Percentiles rank a stretch among this genome's conserved stretches.
These are phyloP conservation scores for Tulasnella sp. DNA, from an alignment of 768 basidiomycete species.

Conservation along the genomic window DNA sequence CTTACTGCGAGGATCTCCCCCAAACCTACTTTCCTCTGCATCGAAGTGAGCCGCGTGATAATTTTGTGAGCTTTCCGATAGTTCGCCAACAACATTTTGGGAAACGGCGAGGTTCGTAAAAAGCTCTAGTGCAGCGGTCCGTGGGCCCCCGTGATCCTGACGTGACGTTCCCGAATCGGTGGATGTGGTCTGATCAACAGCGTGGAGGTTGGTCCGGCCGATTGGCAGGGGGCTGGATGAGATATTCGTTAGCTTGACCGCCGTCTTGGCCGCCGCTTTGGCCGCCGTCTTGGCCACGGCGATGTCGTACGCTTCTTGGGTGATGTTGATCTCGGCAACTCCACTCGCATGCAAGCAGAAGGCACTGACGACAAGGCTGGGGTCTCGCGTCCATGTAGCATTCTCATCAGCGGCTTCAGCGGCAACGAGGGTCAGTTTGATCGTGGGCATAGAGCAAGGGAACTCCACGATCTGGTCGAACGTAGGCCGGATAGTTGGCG, in stretches of 20 bases:
- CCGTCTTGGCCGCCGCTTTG: too few species aligned
- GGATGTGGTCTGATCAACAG: not conserved
- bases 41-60: too few species aligned
- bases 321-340: constrained; percentile 81
- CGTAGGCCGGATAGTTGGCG: constrained; percentile 47
- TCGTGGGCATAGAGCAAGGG: constrained; percentile 74
- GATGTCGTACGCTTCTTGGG: constrained; percentile 79
- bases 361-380: constrained; percentile 58
- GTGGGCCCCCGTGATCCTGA: too few species aligned
- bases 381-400: constrained; percentile 34
- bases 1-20: too few species aligned
- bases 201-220: not conserved
- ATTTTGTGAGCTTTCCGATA: too few species aligned
- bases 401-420: constrained; percentile 69
- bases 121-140: too few species aligned
- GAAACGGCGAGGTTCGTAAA: too few species aligned
- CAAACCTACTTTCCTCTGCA: too few species aligned
- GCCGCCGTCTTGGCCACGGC: constrained; percentile 53
- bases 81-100: too few species aligned
- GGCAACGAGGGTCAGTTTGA: constrained; percentile 84
- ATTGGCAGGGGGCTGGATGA: not conserved
- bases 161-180: too few species aligned
- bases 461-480: constrained; percentile 84
- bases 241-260: constrained; percentile 50
- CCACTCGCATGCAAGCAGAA: constrained; percentile 86